Evolutionary conservation across 1,284 basidiomycete species (phyloP).

Genomic region (Caloboletus inedulis): DNA sequence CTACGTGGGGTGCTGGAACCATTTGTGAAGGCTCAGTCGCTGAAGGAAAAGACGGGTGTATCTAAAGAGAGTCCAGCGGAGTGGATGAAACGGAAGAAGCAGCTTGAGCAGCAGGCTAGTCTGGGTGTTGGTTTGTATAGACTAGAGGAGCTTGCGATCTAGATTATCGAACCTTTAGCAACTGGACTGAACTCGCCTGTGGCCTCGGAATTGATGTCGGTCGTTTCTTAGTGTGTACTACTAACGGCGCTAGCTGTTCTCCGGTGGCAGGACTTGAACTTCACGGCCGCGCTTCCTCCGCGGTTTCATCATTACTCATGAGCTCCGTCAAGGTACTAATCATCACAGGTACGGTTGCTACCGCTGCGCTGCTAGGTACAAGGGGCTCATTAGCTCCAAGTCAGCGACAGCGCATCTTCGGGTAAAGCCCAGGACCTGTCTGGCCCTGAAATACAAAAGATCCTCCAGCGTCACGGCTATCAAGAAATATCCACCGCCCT

Average conservation of each 20-base stretch:
- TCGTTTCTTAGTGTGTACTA: neutral
- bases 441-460: conserved; percentile 56
- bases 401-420: conserved; percentile 65
- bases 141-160: conserved; percentile 65
- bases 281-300: neutral
- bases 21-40: conserved; percentile 51
- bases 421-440: conserved; percentile 59
- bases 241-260: neutral
- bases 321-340: conserved; percentile 22
- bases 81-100: conserved; percentile 56
- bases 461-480: conserved; percentile 44
- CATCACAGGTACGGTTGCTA: conserved; percentile 24
- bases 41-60: conserved; percentile 41
- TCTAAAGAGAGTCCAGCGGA: conserved; percentile 41
- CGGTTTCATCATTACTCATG: conserved; percentile 13
- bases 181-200: neutral
- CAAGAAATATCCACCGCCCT: conserved; percentile 38
- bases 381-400: conserved; percentile 34
- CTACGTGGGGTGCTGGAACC: conserved; percentile 59
- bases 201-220: neutral
- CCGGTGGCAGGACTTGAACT: neutral
- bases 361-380: neutral
- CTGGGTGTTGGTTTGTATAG: conserved; percentile 63
- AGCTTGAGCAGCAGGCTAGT: conserved; percentile 48
- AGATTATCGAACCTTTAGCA: neutral